Evolutionary conservation across 164 flowering plant species (phyloP).

Genomic region (Protea cynaroides): DNA sequence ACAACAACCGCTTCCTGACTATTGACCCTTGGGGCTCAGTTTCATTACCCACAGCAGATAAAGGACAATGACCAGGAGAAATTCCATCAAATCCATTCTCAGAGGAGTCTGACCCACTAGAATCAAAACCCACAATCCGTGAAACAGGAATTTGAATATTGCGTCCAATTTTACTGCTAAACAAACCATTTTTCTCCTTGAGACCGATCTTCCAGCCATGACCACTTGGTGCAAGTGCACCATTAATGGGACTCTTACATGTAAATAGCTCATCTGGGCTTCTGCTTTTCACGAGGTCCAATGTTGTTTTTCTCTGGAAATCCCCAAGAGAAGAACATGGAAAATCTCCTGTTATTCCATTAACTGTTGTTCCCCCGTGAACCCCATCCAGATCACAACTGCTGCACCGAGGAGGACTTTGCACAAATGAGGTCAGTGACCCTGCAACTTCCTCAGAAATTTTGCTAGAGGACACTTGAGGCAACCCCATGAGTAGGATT

Average conservation of each 20-base stretch:
- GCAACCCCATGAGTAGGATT: slow-evolving; percentile 57
- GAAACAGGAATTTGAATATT: slow-evolving; percentile 44
- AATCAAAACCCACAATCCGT: slow-evolving; percentile 72
- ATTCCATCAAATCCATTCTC: slow-evolving; percentile 17
- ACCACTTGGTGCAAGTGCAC: slow-evolving; percentile 20
- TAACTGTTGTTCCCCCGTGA: slow-evolving; percentile 17
- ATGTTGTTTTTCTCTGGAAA: slow-evolving; percentile 28
- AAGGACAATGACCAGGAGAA: slow-evolving; percentile 11
- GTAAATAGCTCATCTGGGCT: slow-evolving; percentile 18
- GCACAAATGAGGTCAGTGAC: slow-evolving; percentile 35
- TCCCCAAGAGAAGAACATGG: slow-evolving; percentile 33
- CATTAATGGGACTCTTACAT: slow-evolving; percentile 21
- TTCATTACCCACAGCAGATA: slow-evolving; percentile 19
- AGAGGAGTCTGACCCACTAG: slow-evolving; percentile 22
- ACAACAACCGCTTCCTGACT: slow-evolving; percentile 63
- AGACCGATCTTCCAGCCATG: slow-evolving; percentile 29
- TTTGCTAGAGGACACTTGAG: slow-evolving; percentile 45
- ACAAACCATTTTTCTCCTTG: slow-evolving; percentile 22
- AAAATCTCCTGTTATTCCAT: slow-evolving; percentile 14
- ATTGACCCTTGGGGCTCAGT: slow-evolving; percentile 35
- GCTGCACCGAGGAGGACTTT: slow-evolving; percentile 25
- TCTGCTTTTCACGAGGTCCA: slow-evolving; percentile 23
- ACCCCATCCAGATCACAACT: slow-evolving; percentile 44
- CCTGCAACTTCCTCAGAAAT: slow-evolving; percentile 34
- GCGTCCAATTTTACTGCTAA: slow-evolving; percentile 26